Conservation (phyloP, 495 filamentous ascomycete species). For the Ramalina intermedia region DNA sequence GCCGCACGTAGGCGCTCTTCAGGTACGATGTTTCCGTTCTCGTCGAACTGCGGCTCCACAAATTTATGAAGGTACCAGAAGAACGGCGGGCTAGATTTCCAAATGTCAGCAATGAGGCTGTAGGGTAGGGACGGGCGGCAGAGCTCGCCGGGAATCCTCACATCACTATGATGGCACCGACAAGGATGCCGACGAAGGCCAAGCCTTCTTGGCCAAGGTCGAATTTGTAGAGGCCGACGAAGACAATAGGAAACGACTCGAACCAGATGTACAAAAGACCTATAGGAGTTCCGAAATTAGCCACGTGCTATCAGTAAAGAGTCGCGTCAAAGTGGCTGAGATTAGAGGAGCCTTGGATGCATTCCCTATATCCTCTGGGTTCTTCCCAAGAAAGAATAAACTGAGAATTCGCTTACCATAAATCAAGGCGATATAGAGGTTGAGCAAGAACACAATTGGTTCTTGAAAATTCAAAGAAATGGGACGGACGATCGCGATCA, state of each 20-base stretch:
- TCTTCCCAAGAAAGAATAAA: too few species aligned
- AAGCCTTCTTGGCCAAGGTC: conserved; percentile 30
- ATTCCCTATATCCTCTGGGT: too few species aligned
- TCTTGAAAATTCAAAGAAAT: conserved; percentile 31
- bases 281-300: too few species aligned
- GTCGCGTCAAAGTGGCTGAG: too few species aligned
- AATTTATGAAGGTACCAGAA: conserved; percentile 29
- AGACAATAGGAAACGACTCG: conserved; percentile 42
- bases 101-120: not conserved
- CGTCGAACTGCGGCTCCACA: conserved; percentile 27
- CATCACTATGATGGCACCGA: conserved; percentile 26
- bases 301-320: too few species aligned
- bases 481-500: conserved; percentile 27
- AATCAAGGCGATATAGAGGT: conserved; percentile 38
- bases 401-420: conserved; percentile 20
- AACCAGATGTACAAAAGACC: conserved; percentile 40
- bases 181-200: conserved; percentile 36
- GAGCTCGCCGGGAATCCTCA: not conserved
- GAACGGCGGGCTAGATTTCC: conserved; percentile 19
- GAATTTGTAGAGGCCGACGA: conserved; percentile 33
- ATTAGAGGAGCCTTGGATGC: too few species aligned
- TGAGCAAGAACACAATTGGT: conserved; percentile 36
- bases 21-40: conserved; percentile 24
- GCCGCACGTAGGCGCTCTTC: conserved; percentile 31
- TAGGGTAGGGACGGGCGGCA: not conserved